These are phyloP conservation scores for Pneumocystis jirovecii DNA, from an alignment of 1,139 yeast genomes.

Conservation along the genomic window DNA sequence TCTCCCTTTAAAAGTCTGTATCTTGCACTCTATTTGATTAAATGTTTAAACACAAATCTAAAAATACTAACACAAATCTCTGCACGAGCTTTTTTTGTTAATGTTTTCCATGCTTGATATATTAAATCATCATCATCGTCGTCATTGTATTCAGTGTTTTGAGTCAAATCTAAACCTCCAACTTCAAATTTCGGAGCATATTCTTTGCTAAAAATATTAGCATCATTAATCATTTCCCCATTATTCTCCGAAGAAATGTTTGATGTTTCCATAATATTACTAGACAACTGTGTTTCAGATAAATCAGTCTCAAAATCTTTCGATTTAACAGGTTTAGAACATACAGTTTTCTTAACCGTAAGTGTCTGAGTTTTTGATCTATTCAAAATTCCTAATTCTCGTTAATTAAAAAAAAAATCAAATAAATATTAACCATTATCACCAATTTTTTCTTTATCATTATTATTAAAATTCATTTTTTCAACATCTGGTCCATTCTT, in stretches of 20 bases:
- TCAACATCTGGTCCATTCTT: slow-evolving; percentile 80
- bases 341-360: background rate
- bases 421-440: background rate
- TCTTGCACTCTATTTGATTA: slow-evolving; percentile 1
- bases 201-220: background rate
- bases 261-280: background rate
- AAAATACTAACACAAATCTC: slow-evolving; percentile 9
- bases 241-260: background rate
- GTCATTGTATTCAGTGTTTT: slow-evolving; percentile 15
- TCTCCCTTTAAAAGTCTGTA: slow-evolving; percentile 1
- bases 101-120: slow-evolving; percentile 4
- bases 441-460: background rate
- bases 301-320: background rate
- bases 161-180: slow-evolving; percentile 18
- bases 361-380: background rate
- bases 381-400: background rate
- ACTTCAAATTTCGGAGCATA: slow-evolving; percentile 27
- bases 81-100: slow-evolving; percentile 3
- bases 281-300: background rate
- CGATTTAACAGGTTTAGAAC: background rate
- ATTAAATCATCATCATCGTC: slow-evolving; percentile 15
- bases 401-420: background rate
- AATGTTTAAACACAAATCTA: background rate
- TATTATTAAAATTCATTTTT: slow-evolving; percentile 28
- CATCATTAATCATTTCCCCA: background rate